These are phyloP conservation scores for Aegle marmelos DNA, from an alignment of 345 rosid genomes.

Conservation along the genomic window DNA sequence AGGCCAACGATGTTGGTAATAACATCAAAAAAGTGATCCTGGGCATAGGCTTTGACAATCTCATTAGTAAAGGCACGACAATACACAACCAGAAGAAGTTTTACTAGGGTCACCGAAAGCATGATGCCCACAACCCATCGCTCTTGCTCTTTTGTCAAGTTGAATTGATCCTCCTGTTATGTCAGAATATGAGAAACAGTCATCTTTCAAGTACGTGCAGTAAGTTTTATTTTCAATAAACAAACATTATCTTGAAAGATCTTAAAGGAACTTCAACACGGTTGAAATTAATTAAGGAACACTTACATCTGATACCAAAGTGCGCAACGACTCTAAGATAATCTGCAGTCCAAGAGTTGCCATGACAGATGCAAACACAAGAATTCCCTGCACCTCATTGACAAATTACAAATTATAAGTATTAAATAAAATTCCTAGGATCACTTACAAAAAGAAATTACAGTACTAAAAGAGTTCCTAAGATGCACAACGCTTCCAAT, in stretches of 20 bases:
- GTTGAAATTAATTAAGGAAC: slow-evolving; percentile 3
- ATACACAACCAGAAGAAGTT: slow-evolving; percentile 65
- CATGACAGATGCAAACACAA: slow-evolving; percentile 99
- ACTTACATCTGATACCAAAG: slow-evolving; percentile 74
- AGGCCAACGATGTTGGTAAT: slow-evolving; percentile 94
- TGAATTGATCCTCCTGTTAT: slow-evolving; percentile 64
- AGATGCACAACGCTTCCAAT: not conserved
- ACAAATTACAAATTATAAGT: not conserved
- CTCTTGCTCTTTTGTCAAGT: slow-evolving; percentile 67
- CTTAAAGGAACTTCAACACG: not conserved
- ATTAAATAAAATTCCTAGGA: not conserved
- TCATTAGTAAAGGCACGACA: slow-evolving; percentile 83
- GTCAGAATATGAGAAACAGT: slow-evolving; percentile 12
- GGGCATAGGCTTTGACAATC: slow-evolving; percentile 96
- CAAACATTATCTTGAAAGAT: not conserved
- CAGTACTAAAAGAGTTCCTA: not conserved
- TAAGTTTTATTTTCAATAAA: not conserved
- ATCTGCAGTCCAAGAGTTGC: slow-evolving; percentile 98
- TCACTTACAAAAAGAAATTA: slow-evolving; percentile 2
- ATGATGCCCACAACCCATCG: slow-evolving; percentile 92
- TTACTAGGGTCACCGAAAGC: slow-evolving; percentile 87
- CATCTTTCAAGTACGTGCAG: slow-evolving; percentile 4
- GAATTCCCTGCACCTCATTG: slow-evolving; percentile 70
- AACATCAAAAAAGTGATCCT: slow-evolving; percentile 96
- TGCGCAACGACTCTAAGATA: slow-evolving; percentile 81